phyloP scores from a whole-genome alignment of 805 yeast genomes.

The Spathaspora girioi region DNA sequence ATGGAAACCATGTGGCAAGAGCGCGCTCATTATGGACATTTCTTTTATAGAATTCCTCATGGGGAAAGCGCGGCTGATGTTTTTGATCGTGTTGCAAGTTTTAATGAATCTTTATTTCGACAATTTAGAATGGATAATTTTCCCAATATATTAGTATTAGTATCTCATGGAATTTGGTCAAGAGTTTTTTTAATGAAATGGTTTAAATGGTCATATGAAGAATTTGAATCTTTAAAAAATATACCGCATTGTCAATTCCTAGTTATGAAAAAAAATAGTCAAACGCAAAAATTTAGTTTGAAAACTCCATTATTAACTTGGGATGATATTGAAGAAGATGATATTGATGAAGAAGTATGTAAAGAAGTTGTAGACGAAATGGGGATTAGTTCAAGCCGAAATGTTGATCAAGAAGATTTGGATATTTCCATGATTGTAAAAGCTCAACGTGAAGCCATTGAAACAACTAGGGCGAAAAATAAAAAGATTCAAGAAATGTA shows the following conservation, averaged over 20 bases:
- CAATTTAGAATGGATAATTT: conserved; percentile 68
- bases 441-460: conserved; percentile 37
- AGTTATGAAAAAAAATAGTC: conserved; percentile 62
- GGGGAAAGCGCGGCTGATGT: conserved; percentile 98
- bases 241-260: conserved; percentile 82
- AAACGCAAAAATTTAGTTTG: conserved; percentile 50
- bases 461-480: conserved; percentile 40
- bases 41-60: conserved; percentile 82
- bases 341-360: conserved; percentile 32
- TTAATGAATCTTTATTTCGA: conserved; percentile 81
- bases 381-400: conserved; percentile 16
- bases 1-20: conserved; percentile 84
- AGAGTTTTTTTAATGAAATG: conserved; percentile 91
- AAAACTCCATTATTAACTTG: conserved; percentile 66
- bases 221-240: conserved; percentile 78
- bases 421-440: conserved; percentile 33
- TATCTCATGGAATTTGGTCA: conserved; percentile 93
- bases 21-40: conserved; percentile 77
- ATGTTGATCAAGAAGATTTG: conserved; percentile 32
- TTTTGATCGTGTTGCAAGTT: conserved; percentile 84
- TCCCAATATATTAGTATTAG: conserved; percentile 79
- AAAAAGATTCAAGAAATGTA: conserved; percentile 38
- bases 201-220: conserved; percentile 91
- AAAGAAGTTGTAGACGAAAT: conserved; percentile 36
- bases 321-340: conserved; percentile 52